These are phyloP conservation scores for Cladosporium halotolerans DNA, from an alignment of 2,329 filamentous ascomycete species.

Conservation along the genomic window DNA sequence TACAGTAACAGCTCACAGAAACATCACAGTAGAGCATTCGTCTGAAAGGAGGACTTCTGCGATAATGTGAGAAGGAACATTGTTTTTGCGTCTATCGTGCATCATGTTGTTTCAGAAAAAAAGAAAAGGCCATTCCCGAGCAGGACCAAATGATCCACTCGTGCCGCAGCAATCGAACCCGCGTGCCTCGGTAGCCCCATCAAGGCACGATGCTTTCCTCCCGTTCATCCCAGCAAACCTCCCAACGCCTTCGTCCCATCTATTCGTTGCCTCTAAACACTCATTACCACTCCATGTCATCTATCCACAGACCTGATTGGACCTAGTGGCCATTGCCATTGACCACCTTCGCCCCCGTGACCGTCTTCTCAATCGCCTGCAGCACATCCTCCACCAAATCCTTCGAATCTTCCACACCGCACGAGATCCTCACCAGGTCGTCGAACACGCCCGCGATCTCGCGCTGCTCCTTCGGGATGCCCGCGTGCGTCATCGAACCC, in stretches of 20 bases:
- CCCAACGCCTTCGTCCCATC: not conserved
- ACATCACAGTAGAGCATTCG: too few species aligned
- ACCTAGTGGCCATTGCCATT: slow-evolving; percentile 31
- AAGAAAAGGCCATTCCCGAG: not conserved
- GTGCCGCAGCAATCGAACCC: too few species aligned
- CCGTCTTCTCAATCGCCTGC: slow-evolving; percentile 73
- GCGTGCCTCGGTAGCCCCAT: slow-evolving; percentile 4
- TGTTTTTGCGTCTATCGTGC: too few species aligned
- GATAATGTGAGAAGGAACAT: too few species aligned
- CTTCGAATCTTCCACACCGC: slow-evolving; percentile 83
- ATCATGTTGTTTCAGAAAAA: not conserved
- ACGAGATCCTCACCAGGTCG: slow-evolving; percentile 87
- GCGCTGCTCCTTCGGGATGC: slow-evolving; percentile 82
- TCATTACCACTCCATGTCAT: not conserved
- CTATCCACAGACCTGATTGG: not conserved
- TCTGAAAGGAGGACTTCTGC: too few species aligned
- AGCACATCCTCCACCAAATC: slow-evolving; percentile 55
- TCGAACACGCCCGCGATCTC: slow-evolving; percentile 93
- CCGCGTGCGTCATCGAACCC: slow-evolving; percentile 93
- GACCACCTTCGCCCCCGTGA: slow-evolving; percentile 45
- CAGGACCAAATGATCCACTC: too few species aligned
- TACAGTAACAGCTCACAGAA: too few species aligned
- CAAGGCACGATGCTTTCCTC: slow-evolving; percentile 4
- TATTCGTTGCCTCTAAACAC: not conserved
- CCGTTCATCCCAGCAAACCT: not conserved